Percentiles rank a stretch among this genome's conserved stretches.
Evolutionary conservation across 345 rosid species (phyloP).

Genomic region (Linum trigynum): DNA sequence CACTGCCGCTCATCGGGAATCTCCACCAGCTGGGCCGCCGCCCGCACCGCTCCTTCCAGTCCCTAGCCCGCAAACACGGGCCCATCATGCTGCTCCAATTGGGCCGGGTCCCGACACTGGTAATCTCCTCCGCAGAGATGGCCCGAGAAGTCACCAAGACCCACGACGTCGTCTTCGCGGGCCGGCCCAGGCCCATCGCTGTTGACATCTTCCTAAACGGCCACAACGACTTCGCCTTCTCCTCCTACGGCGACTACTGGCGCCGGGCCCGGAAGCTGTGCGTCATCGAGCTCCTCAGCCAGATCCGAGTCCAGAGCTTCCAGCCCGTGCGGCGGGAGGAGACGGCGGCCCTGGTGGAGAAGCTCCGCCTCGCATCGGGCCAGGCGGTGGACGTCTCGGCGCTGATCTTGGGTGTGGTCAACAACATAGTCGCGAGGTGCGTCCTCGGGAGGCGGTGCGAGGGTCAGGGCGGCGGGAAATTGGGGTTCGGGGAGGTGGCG

Average conservation of each 20-base stretch:
- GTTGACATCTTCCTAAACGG: constrained; percentile 25
- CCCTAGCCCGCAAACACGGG: constrained; percentile 37
- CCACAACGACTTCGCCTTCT: constrained; percentile 25
- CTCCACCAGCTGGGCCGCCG: constrained; percentile 39
- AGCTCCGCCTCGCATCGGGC: constrained; percentile 13
- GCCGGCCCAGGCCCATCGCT: constrained; percentile 25
- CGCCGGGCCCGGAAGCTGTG: constrained; percentile 47
- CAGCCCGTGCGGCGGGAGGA: constrained; percentile 37
- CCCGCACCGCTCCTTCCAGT: constrained; percentile 39
- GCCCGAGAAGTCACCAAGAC: constrained; percentile 16
- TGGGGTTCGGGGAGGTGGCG: constrained; percentile 23
- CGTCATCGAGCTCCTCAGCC: constrained; percentile 40
- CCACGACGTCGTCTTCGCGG: constrained; percentile 38
- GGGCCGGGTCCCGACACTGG: constrained; percentile 32
- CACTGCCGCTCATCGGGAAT: constrained; percentile 53
- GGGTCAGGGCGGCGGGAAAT: constrained; percentile 13
- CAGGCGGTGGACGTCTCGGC: constrained; percentile 32
- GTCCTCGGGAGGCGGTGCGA: constrained; percentile 43
- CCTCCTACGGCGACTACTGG: constrained; percentile 69
- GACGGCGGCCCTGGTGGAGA: constrained; percentile 17
- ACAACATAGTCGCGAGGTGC: constrained; percentile 36
- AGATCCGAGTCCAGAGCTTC: constrained; percentile 37
- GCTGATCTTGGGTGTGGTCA: constrained; percentile 16
- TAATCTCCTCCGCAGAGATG: constrained; percentile 44
- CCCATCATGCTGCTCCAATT: constrained; percentile 53